Evolutionary conservation across 495 filamentous ascomycete genomes (phyloP).

Genomic region (Xylaria venustula): DNA sequence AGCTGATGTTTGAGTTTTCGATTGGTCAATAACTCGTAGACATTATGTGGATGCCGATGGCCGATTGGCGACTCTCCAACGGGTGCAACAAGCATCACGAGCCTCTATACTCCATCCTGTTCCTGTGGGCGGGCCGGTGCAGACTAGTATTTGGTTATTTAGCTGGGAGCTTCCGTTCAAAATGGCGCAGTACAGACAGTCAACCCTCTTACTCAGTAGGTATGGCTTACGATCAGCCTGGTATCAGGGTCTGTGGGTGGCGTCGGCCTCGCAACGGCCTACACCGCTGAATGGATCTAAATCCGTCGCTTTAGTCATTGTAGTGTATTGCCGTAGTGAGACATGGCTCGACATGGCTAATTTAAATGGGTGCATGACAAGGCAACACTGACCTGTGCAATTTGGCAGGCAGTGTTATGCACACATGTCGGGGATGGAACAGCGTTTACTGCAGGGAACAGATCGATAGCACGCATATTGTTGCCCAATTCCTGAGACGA

Average conservation of each 20-base stretch:
- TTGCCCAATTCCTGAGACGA: background rate
- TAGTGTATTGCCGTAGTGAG: background rate
- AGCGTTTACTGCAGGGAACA: background rate
- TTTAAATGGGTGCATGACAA: background rate
- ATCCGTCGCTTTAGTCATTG: background rate
- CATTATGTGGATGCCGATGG: background rate
- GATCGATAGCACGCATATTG: background rate
- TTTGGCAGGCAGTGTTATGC: background rate
- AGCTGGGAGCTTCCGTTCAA: no score
- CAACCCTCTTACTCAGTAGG: no score
- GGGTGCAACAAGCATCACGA: background rate
- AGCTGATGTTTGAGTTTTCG: conserved; percentile 14
- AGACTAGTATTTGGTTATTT: no score
- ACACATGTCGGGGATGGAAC: background rate
- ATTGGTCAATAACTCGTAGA: conserved; percentile 21
- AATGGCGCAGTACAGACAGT: no score
- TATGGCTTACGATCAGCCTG: no score
- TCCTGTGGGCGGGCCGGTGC: conserved; percentile 31
- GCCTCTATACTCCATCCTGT: conserved; percentile 24
- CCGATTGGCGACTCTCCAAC: background rate
- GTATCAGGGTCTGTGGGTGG: background rate
- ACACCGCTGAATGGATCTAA: conserved; percentile 3
- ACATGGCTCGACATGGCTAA: conserved; percentile 5
- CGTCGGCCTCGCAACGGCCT: background rate
- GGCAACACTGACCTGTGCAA: background rate